Conservation (phyloP, 306 rosid genomes). For the Pterocarpus santalinus region DNA sequence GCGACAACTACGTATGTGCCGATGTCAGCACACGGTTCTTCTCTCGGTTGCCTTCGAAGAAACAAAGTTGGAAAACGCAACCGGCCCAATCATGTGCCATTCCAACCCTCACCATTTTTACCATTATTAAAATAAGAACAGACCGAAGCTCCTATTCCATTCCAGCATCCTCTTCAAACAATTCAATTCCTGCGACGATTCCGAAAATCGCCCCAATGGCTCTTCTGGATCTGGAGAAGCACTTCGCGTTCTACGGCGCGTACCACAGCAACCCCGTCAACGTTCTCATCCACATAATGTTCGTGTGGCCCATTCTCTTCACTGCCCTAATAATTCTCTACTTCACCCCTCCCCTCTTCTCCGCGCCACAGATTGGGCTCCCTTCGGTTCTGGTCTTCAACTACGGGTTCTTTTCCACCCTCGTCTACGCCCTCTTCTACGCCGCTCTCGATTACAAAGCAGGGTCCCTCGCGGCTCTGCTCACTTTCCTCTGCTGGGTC, state of each 20-base stretch:
- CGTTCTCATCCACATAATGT: conserved; percentile 64
- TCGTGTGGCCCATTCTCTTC: conserved; percentile 89
- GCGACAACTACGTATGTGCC: background rate
- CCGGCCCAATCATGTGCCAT: background rate
- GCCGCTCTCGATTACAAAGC: conserved; percentile 69
- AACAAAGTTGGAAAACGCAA: too few relatives aligned
- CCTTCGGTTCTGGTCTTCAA: conserved; percentile 62
- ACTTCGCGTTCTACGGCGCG: conserved; percentile 90
- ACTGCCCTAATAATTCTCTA: conserved; percentile 61
- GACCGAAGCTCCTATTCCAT: background rate
- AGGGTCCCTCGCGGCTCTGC: conserved; percentile 76
- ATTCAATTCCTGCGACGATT: too few relatives aligned
- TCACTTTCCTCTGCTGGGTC: conserved; percentile 71
- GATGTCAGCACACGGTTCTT: background rate
- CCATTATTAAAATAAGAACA: background rate
- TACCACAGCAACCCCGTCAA: conserved; percentile 84
- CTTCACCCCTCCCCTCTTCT: conserved; percentile 70
- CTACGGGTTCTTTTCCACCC: conserved; percentile 63
- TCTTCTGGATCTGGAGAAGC: conserved; percentile 77
- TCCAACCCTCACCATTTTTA: background rate
- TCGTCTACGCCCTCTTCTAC: conserved; percentile 65
- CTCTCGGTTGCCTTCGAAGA: background rate
- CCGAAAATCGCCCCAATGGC: conserved; percentile 44
- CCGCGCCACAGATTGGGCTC: conserved; percentile 25
- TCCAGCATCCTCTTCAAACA: background rate